Conservation (phyloP, 257 asterid species). For the Sherardia arvensis region DNA sequence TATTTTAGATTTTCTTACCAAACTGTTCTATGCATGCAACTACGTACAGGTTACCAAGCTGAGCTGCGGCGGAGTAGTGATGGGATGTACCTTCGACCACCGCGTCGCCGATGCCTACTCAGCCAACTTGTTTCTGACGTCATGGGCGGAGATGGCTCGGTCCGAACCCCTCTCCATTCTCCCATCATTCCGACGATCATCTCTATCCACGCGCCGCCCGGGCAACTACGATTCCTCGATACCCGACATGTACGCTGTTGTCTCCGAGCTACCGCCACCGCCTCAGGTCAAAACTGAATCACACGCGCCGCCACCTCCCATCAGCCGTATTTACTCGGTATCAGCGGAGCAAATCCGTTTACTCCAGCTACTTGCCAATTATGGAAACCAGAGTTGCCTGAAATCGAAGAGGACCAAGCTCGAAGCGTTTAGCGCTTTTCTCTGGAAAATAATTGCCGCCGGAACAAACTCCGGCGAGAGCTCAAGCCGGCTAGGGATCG, state of each 20-base stretch:
- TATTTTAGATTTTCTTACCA: background rate
- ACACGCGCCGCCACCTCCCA: slow-evolving; percentile 9
- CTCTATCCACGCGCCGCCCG: slow-evolving; percentile 42
- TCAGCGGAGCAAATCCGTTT: slow-evolving; percentile 21
- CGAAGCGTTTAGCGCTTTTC: slow-evolving; percentile 53
- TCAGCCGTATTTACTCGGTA: slow-evolving; percentile 56
- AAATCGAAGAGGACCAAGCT: slow-evolving; percentile 30
- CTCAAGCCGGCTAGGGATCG: slow-evolving; percentile 42
- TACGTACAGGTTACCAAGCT: slow-evolving; percentile 43
- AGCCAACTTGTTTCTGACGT: slow-evolving; percentile 55
- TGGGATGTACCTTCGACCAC: slow-evolving; percentile 56
- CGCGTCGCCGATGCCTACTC: slow-evolving; percentile 75
- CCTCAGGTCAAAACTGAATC: background rate
- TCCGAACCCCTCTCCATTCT: slow-evolving; percentile 24
- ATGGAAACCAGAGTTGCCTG: background rate
- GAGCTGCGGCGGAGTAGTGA: slow-evolving; percentile 54
- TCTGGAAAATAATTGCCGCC: slow-evolving; percentile 48
- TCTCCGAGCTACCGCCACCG: slow-evolving; percentile 17
- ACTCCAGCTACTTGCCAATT: slow-evolving; percentile 45
- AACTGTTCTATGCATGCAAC: background rate
- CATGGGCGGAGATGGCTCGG: slow-evolving; percentile 58
- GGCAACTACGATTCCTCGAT: slow-evolving; percentile 24
- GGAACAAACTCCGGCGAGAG: background rate
- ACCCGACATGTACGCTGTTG: slow-evolving; percentile 26
- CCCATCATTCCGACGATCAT: slow-evolving; percentile 61